Base-by-base conservation (phyloP, 1,284 basidiomycete genomes). In the Moesziomyces parantarcticus region DNA sequence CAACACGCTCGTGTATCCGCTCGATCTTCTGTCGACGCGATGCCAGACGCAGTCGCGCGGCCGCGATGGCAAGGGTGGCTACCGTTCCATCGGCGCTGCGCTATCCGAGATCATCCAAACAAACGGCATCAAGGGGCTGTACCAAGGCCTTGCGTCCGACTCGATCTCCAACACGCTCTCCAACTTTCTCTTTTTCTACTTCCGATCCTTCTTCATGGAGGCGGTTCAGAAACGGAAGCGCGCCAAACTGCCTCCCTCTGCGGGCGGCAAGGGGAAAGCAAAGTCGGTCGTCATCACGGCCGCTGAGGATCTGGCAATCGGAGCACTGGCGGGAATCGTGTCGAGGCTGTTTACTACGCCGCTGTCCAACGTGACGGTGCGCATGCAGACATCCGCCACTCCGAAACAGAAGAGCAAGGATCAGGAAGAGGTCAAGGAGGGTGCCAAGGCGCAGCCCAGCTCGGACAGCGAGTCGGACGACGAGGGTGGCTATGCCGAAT, bases 1-100 rank as follows among this genome's bases (percentile, higher is more conserved):
- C 47, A 86, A 86, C 74, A 84, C 83, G 2, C 76, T 87, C 46
- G 85, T 86, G 22, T 87, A 85, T 64, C 86, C 86, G 11, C 80
- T 87, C 18, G 86, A 87, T 58, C 83, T 86, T 2, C 80, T 85
- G 48, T 85, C 85, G 1, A 86, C 86, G 0, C 69, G 84, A 5
- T 72, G 81, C 26, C 86, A 87, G 68, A 81, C 79, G 7, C 75
- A 70, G 49, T 73, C 76, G 1, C 22, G 70, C 16, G 72, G 59
- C 9, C 53, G 59, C 26, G 63, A 74, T 21, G 66, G 71, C 25
- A 69, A 58, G 43, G 53, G 56, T 1, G 66, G 63, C 52, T 70
- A 69, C 53, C 52, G 46, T 14, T 70, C 71, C 21, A 71, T 76
- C 47, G 13, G 47, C 36, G 70, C 61, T 7, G 72, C 77, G 0